Conservation (phyloP, 169 alveolate genomes). For the Cryptosporidium felis region DNA sequence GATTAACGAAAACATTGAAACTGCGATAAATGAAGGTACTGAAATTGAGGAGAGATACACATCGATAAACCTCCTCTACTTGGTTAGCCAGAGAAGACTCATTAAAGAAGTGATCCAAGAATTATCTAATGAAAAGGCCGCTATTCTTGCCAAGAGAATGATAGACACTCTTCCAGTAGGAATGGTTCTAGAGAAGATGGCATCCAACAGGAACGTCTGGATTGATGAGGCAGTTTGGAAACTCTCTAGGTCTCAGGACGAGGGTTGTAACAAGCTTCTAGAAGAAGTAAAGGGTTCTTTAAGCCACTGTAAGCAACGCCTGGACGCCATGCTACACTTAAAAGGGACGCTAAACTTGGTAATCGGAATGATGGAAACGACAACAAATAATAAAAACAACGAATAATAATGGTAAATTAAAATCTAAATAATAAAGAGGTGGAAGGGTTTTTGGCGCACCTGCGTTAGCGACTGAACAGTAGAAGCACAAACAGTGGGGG, state of each 20-base stretch:
- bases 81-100: conserved; percentile 20
- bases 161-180: conserved; percentile 43
- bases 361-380: background rate
- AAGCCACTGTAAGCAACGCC: background rate
- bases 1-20: conserved; percentile 6
- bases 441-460: no score
- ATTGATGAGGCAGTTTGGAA: conserved; percentile 49
- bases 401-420: background rate
- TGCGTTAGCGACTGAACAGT: no score
- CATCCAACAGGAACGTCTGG: conserved; percentile 30
- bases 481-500: no score
- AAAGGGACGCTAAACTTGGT: conserved; percentile 12
- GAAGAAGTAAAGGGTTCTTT: background rate
- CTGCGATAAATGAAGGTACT: background rate
- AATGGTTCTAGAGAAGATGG: background rate
- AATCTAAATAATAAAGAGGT: background rate
- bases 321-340: conserved; percentile 7
- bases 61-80: conserved; percentile 16
- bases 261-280: background rate
- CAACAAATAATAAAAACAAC: no score
- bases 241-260: background rate
- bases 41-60: background rate
- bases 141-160: background rate
- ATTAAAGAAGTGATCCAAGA: background rate
- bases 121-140: background rate